Base-by-base conservation (phyloP, 1,284 basidiomycete genomes). In the Microbotryum silenes-acaulis region DNA sequence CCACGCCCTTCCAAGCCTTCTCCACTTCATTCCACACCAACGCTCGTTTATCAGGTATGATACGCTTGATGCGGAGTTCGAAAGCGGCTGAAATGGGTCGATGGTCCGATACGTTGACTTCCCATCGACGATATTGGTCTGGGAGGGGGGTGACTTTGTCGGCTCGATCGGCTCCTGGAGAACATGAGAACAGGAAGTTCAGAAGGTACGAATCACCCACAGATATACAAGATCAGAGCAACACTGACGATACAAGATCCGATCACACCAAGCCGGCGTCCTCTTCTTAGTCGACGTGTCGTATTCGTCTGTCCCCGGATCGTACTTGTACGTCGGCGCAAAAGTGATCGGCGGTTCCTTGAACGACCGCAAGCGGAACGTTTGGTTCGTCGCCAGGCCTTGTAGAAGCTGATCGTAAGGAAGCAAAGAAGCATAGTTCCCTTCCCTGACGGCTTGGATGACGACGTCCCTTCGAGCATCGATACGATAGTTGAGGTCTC, bases 251-350 rank as follows among this genome's bases (percentile, higher is more conserved):
- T 57, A 96, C 58, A 99, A 75, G 12, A 99, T 83, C n/a, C 92
- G 87, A 77, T 97, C 92, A 72, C 92, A 97, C 94, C 94, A 98
- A 9, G 96, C 91, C 4, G 96, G 96, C 73, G 96, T 88, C 8
- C 96, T 83, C 80, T 88, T 84, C 78, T 98, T 99, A 75, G 97
- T 92, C 68, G 90, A 91, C 7, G 91, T 88, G 74, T 99, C 96
- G 75, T 97, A 99, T 53, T 80, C 80, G 69, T 94, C 86, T 14
- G 91, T 78, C 2, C 79, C 78, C 31, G 79, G 77, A 62, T 79
- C 78, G 64, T 63, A 64, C 62, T 78, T 79, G 71, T 77, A 76
- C 21, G 94, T 98, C 18, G 93, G 93, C 21, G 82, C 73, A 72
- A 93, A 96, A 0, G 79, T 82, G 65, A 96, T 83, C 0, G 83